phyloP scores from a whole-genome alignment of 2,329 filamentous ascomycete species.

The Metarhizium anisopliae region DNA sequence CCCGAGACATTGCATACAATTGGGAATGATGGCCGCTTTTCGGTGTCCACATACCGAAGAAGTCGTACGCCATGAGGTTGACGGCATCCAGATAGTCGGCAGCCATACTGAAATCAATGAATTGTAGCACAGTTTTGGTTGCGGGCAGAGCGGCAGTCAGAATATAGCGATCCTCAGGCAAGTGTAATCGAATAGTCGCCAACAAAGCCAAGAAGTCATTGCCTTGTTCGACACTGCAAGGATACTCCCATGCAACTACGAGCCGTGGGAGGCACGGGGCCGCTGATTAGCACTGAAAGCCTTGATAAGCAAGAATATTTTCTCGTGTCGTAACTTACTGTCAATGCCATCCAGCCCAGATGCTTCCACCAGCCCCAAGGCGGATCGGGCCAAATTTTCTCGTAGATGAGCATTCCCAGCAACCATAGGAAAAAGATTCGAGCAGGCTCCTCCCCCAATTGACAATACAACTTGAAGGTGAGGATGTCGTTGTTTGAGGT shows the following conservation, averaged over 20 bases:
- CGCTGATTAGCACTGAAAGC: neutral
- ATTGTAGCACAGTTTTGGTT: constrained; percentile 53
- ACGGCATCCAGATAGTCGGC: constrained; percentile 62
- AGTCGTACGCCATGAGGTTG: constrained; percentile 77
- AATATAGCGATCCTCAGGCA: constrained; percentile 61
- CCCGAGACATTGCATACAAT: constrained; percentile 53
- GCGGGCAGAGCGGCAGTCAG: constrained; percentile 67
- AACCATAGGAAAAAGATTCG: constrained; percentile 58
- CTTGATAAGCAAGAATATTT: neutral
- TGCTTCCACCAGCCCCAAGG: constrained; percentile 56
- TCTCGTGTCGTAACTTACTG: constrained; percentile 37
- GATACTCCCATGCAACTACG: constrained; percentile 77
- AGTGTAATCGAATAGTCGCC: constrained; percentile 52
- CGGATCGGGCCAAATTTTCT: constrained; percentile 63
- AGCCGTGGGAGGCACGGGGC: neutral
- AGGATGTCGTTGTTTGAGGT: constrained; percentile 61
- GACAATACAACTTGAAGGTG: constrained; percentile 70
- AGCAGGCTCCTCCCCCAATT: constrained; percentile 59
- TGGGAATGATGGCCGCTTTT: constrained; percentile 68
- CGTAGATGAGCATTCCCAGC: constrained; percentile 51
- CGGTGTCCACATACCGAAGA: constrained; percentile 60
- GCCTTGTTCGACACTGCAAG: constrained; percentile 56
- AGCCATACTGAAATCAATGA: constrained; percentile 57
- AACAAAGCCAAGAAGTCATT: constrained; percentile 62
- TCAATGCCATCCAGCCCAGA: constrained; percentile 58